A percentile compares a stretch with the other conserved stretches of the same genome.
Conservation (phyloP, 1,139 yeast species). For the Hyphopichia khmerensis region DNA sequence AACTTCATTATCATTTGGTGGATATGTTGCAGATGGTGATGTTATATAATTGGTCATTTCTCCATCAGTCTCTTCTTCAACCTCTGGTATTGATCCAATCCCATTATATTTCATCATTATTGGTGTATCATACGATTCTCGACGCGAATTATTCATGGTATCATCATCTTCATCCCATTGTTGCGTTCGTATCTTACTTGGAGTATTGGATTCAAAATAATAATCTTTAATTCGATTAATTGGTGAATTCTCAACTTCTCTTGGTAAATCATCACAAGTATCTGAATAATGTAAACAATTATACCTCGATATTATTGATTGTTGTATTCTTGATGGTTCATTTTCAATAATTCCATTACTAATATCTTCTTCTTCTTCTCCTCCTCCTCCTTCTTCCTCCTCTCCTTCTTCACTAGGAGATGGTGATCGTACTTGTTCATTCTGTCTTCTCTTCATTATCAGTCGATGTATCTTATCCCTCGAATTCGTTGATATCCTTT, state of each 20-base stretch:
- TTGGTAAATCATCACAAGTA: constrained; percentile 6
- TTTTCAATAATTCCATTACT: not conserved
- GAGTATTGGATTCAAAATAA: not conserved
- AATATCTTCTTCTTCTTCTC: no score
- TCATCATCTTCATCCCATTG: not conserved
- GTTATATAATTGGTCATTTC: no score
- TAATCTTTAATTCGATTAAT: constrained; percentile 6
- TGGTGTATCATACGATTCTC: not conserved
- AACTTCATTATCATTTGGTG: not conserved
- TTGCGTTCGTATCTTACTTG: not conserved
- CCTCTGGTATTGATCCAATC: constrained; percentile 1
- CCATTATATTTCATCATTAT: not conserved
- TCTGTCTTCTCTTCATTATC: constrained; percentile 4
- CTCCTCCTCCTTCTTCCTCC: no score
- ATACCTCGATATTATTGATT: not conserved
- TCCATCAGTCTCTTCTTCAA: not conserved
- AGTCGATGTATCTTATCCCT: constrained; percentile 12
- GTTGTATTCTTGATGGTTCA: constrained; percentile 3
- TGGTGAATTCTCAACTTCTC: constrained; percentile 2
- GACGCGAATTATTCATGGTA: not conserved
- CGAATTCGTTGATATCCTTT: constrained; percentile 7
- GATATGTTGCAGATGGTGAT: no score
- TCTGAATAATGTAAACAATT: constrained; percentile 6
- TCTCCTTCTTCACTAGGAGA: not conserved
- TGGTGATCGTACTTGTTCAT: not conserved